Conservation (phyloP, 768 basidiomycete genomes). For the Kwoniella botswanensis region DNA sequence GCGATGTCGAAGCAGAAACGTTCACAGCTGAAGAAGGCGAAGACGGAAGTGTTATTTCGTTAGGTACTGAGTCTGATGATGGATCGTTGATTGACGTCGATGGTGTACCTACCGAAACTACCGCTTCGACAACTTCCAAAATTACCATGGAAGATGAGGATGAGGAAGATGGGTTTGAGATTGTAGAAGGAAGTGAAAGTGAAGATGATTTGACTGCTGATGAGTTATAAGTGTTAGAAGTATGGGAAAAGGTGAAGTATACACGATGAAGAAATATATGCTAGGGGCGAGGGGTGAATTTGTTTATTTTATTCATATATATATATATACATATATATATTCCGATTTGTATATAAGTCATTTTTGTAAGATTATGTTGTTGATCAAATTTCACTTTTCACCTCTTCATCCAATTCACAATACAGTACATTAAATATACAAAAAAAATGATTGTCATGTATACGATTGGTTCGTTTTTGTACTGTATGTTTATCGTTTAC, state of each 20-base stretch:
- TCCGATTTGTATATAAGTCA: too few species aligned
- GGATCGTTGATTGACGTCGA: constrained; percentile 49
- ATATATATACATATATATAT: too few species aligned
- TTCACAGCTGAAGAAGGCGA: constrained; percentile 22
- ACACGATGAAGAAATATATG: background rate
- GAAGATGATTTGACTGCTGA: constrained; percentile 37
- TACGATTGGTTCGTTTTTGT: too few species aligned
- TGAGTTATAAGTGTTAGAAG: constrained; percentile 16
- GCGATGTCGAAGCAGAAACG: background rate
- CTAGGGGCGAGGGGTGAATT: too few species aligned
- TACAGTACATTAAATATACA: too few species aligned
- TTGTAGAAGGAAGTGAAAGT: constrained; percentile 39
- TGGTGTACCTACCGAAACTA: constrained; percentile 60
- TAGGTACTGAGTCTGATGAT: constrained; percentile 12
- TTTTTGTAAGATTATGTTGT: too few species aligned
- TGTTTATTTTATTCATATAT: too few species aligned
- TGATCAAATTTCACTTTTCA: too few species aligned
- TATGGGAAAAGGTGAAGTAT: background rate
- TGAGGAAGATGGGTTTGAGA: constrained; percentile 42
- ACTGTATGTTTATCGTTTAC: too few species aligned
- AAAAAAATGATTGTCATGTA: too few species aligned
- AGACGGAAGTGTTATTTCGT: constrained; percentile 20
- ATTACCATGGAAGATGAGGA: constrained; percentile 11
- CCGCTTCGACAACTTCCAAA: constrained; percentile 22
- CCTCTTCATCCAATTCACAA: too few species aligned